Percentiles rank a stretch among this genome's conserved stretches.
Evolutionary conservation across 768 basidiomycete species (phyloP).

Genomic region (Trametes cinnabarina): DNA sequence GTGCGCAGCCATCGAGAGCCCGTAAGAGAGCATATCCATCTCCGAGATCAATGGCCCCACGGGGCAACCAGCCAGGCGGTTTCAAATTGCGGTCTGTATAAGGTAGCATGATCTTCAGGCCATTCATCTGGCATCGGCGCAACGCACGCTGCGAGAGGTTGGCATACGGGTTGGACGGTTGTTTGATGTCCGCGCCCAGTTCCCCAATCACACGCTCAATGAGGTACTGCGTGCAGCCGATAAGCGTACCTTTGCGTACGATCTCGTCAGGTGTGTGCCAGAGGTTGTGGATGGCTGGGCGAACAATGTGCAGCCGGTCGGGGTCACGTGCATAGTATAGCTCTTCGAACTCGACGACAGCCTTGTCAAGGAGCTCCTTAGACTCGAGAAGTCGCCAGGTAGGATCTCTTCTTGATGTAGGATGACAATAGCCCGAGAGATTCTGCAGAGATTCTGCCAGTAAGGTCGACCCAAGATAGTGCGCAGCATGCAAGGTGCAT

Average conservation of each 20-base stretch:
- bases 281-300: too few species aligned
- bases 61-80: neutral
- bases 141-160: conserved; percentile 27
- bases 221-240: conserved; percentile 17
- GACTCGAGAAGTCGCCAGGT: too few species aligned
- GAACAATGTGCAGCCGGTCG: too few species aligned
- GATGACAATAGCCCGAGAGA: too few species aligned
- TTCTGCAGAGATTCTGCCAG: too few species aligned
- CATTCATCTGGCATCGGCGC: conserved; percentile 24
- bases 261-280: conserved; percentile 30
- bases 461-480: too few species aligned
- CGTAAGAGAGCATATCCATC: neutral
- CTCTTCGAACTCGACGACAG: too few species aligned
- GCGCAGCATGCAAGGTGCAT: too few species aligned
- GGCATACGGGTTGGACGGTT: conserved; percentile 27
- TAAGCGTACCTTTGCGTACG: conserved; percentile 20
- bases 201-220: conserved; percentile 30
- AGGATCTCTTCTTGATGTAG: too few species aligned
- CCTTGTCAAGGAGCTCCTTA: too few species aligned
- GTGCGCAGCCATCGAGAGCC: neutral
- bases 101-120: conserved; percentile 17
- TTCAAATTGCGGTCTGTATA: neutral
- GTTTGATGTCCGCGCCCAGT: conserved; percentile 26
- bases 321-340: too few species aligned
- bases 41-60: neutral